Conservation (phyloP, 2,329 filamentous ascomycete genomes). For the Ascochyta pisi region DNA sequence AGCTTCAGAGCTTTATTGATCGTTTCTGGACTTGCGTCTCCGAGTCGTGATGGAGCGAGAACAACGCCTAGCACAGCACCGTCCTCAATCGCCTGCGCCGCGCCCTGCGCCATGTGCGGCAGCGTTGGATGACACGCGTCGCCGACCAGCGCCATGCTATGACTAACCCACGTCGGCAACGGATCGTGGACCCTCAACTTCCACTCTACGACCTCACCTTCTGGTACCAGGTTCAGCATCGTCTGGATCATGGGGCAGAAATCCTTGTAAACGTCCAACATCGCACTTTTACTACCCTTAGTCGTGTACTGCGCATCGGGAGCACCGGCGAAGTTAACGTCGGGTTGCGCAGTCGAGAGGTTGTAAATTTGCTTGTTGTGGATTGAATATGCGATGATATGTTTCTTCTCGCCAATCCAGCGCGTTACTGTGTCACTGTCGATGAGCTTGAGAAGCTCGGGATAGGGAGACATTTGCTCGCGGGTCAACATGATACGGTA, state of each 20-base stretch:
- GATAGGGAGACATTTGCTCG: slow-evolving; percentile 69
- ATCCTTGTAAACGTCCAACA: slow-evolving; percentile 65
- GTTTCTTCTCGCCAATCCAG: slow-evolving; percentile 77
- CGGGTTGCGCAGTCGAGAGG: slow-evolving; percentile 67
- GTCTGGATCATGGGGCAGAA: slow-evolving; percentile 68
- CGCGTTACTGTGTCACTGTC: slow-evolving; percentile 72
- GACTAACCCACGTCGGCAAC: slow-evolving; percentile 66
- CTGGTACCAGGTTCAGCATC: slow-evolving; percentile 67
- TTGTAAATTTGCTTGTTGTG: slow-evolving; percentile 72
- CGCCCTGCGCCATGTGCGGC: slow-evolving; percentile 69
- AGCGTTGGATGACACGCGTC: slow-evolving; percentile 70
- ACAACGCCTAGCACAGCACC: slow-evolving; percentile 63
- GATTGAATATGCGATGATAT: slow-evolving; percentile 81
- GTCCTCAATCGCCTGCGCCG: slow-evolving; percentile 71
- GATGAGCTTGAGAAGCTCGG: slow-evolving; percentile 71
- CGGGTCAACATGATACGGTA: slow-evolving; percentile 80
- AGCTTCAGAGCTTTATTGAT: slow-evolving; percentile 62
- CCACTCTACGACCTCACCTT: slow-evolving; percentile 73
- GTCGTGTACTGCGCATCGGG: slow-evolving; percentile 68
- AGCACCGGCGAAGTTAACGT: slow-evolving; percentile 65
- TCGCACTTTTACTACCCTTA: slow-evolving; percentile 64
- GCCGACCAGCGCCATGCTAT: slow-evolving; percentile 61
- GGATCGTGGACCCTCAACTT: slow-evolving; percentile 68
- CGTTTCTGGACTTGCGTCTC: slow-evolving; percentile 49
- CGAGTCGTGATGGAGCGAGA: slow-evolving; percentile 57